A percentile compares a stretch with the other conserved stretches of the same genome.
These are phyloP conservation scores for Naegleria gruberi DNA, from an alignment of 208 protist species.

Conservation along the genomic window DNA sequence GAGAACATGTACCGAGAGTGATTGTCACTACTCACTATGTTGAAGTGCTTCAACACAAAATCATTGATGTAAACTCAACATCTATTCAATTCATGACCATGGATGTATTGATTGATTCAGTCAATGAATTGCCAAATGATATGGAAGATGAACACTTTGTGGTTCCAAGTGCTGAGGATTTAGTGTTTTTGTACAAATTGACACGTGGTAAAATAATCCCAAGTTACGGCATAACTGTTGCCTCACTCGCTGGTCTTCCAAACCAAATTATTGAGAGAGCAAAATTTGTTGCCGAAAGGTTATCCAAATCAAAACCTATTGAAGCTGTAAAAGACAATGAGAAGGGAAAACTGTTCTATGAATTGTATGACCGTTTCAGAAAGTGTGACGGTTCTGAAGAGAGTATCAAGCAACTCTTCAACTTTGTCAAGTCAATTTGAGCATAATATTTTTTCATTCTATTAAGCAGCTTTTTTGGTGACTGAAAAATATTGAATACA, in stretches of 20 bases:
- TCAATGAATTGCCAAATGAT: not conserved
- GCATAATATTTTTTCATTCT: no score
- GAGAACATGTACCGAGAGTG: not conserved
- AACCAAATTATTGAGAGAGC: not conserved
- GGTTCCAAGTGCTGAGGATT: not conserved
- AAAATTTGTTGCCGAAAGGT: not conserved
- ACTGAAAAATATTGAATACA: no score
- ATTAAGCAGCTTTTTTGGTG: no score
- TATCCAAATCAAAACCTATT: not conserved
- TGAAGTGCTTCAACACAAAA: constrained; percentile 22
- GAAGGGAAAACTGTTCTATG: not conserved
- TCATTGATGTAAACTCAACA: constrained; percentile 8
- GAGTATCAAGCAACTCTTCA: not conserved
- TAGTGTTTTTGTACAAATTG: constrained; percentile 2
- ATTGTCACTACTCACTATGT: constrained; percentile 28
- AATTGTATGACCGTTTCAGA: not conserved
- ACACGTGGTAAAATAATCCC: not conserved
- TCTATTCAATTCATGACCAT: constrained; percentile 8
- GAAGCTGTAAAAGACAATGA: not conserved
- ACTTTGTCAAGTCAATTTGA: not conserved
- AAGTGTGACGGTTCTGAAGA: not conserved
- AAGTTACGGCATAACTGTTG: not conserved
- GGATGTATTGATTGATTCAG: not conserved
- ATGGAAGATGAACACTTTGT: not conserved
- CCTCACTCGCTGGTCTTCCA: not conserved